Conservation (phyloP, 2,329 filamentous ascomycete genomes). For the Hypoxylon sp. region DNA sequence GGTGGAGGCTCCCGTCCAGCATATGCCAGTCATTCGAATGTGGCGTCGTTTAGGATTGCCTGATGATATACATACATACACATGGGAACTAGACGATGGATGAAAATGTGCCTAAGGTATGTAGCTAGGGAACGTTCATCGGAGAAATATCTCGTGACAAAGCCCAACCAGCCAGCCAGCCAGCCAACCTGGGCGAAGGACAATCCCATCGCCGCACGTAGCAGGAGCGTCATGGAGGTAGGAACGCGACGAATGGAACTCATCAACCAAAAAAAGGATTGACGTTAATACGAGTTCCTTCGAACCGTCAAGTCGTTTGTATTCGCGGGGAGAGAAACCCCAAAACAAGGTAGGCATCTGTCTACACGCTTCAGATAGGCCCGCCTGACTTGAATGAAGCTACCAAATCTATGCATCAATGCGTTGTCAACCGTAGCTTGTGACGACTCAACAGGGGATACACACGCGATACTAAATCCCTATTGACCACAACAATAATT, state of each 20-base stretch:
- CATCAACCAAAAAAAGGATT: conserved; percentile 23
- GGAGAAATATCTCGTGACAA: conserved; percentile 37
- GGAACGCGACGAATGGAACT: conserved; percentile 10
- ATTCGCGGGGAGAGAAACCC: conserved; percentile 14
- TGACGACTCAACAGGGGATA: conserved; percentile 37
- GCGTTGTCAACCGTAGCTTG: conserved; percentile 42
- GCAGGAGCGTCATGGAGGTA: conserved; percentile 24
- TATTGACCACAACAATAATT: conserved; percentile 4
- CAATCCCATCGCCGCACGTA: conserved; percentile 23
- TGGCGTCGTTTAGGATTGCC: conserved; percentile 38
- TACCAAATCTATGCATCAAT: conserved; percentile 40
- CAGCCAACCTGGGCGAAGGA: conserved; percentile 5
- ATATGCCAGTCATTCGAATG: conserved; percentile 43
- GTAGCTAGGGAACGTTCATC: conserved; percentile 18
- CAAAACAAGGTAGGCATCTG: conserved; percentile 23
- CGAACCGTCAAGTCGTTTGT: conserved; percentile 21
- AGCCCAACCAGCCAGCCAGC: neutral
- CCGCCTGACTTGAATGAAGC: conserved; percentile 39
- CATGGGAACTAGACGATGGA: conserved; percentile 14
- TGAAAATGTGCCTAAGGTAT: conserved; percentile 16
- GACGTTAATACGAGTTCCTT: conserved; percentile 37
- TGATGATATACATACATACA: conserved; percentile 33
- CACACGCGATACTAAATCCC: conserved; percentile 9
- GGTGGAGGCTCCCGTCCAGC: conserved; percentile 38
- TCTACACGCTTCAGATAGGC: conserved; percentile 28